phyloP scores from a whole-genome alignment of 2,329 filamentous ascomycete genomes.

The Claviceps purpurea region DNA sequence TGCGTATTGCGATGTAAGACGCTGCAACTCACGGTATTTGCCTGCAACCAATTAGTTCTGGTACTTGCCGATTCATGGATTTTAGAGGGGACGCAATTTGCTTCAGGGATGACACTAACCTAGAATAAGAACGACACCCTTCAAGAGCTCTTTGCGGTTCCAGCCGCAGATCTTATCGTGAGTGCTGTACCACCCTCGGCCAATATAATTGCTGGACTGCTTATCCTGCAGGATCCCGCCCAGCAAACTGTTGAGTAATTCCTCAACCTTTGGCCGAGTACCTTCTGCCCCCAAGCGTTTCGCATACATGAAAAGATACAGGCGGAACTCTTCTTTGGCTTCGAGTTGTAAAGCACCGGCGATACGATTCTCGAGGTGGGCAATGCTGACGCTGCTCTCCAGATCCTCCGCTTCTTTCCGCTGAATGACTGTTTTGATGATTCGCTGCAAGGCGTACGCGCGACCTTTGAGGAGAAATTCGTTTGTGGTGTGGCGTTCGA shows the following conservation, averaged over 20 bases:
- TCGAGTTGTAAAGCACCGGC: conserved; percentile 77
- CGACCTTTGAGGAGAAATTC: conserved; percentile 85
- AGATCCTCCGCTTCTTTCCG: conserved; percentile 87
- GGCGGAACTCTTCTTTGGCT: conserved; percentile 79
- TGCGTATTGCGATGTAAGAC: conserved; percentile 90
- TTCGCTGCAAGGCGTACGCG: conserved; percentile 78
- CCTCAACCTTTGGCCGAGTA: conserved; percentile 77
- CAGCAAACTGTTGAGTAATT: conserved; percentile 69
- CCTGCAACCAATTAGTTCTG: conserved; percentile 36
- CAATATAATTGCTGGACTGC: conserved; percentile 27
- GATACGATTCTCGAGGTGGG: conserved; percentile 87
- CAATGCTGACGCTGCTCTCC: conserved; percentile 81
- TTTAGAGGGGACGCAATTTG: not conserved
- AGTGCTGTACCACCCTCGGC: conserved; percentile 49
- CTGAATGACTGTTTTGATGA: conserved; percentile 79
- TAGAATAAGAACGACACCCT: conserved; percentile 82
- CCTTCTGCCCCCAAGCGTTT: conserved; percentile 90
- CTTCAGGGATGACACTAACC: conserved; percentile 42
- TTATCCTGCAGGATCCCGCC: conserved; percentile 56
- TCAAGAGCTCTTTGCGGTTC: conserved; percentile 76
- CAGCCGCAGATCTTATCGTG: conserved; percentile 75
- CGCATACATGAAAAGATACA: conserved; percentile 97
- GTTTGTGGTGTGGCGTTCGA: conserved; percentile 89
- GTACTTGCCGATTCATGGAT: conserved; percentile 12
- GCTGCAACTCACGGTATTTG: conserved; percentile 89